Percentiles rank a stretch among this genome's conserved stretches.
phyloP scores from a whole-genome alignment of 805 yeast species.

The Saccharomycopsis sp. region DNA sequence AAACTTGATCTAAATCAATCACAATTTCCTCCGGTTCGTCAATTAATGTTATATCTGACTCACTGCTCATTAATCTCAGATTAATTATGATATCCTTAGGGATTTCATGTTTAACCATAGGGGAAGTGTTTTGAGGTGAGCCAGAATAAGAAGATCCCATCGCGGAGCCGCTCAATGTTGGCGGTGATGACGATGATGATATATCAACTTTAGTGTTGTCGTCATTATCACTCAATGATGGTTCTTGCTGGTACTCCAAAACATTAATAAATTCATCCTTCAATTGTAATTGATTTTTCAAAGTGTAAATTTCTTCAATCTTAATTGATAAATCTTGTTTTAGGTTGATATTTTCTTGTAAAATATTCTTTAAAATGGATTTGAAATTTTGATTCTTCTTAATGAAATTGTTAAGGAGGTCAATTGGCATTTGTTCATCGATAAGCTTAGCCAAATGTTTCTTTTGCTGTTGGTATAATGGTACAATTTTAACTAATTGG shows the following conservation, averaged over 20 bases:
- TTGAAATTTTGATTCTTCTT: conserved; percentile 7
- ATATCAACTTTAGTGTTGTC: too few species aligned
- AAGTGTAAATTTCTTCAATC: conserved; percentile 4
- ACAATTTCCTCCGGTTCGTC: neutral
- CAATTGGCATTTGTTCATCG: conserved; percentile 5
- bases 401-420: neutral
- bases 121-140: too few species aligned
- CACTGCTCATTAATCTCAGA: neutral
- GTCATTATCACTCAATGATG: too few species aligned
- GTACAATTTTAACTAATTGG: conserved; percentile 5
- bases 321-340: conserved; percentile 12
- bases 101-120: too few species aligned
- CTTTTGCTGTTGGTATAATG: conserved; percentile 10
- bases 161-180: too few species aligned
- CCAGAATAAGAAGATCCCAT: too few species aligned
- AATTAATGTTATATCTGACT: conserved; percentile 4
- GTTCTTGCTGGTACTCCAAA: too few species aligned
- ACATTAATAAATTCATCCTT: conserved; percentile 16
- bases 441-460: neutral
- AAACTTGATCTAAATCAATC: neutral
- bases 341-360: conserved; percentile 13
- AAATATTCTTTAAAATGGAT: conserved; percentile 1
- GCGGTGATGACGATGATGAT: too few species aligned
- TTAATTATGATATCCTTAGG: conserved; percentile 3
- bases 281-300: conserved; percentile 10